Evolutionary conservation across 2,329 filamentous ascomycete genomes (phyloP), one percentile per base, ranked within the genome.

Genomic region (Chrysosporium queenslandicum): DNA sequence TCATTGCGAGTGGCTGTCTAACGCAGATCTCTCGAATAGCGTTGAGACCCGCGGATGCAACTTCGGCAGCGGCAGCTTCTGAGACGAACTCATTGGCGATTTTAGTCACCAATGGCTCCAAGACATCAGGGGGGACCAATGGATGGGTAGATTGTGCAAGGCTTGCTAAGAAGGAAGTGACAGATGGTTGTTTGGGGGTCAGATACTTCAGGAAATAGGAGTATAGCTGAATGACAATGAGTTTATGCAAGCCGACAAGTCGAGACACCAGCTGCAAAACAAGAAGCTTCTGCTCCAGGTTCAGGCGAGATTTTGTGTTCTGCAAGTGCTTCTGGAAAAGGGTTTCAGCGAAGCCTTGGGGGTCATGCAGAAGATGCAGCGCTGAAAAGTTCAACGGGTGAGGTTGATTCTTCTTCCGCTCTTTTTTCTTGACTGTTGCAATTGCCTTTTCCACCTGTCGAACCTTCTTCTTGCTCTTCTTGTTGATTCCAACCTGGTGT

Each of bases 1-100:
- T 89, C 86, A 98, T 97, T 4, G 90, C 90, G n/a, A 97, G 74
- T 1, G 92, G 91, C 64, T 98, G 92, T 58, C 92, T 80, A 2
- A 83, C 85, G 68, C 91, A 96, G 23, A 98, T 87, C 64, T 98
- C 92, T 47, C 92, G 82, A 59, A 98, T 97, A 12, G 89, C 86
- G 66, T 97, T 96, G 51, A 98, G 76, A 63, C 91, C 92, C 3
- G 92, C 91, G 3, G 90, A 84, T 0, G 87, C 87, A 27, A 98
- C 91, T 68, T 97, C 90, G 2, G 86, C 79, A 0, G 92, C 90
- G 0, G 90, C 83, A 1, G 88, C 92, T 71, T 98, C 92, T 0
- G 89, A 95, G 1, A 98, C 91, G 64, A 98, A 98, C 67, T 98
- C 92, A 64, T 97, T 96, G 29, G 92, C 91, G 61, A 98, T 97